Evolutionary conservation across 2,329 filamentous ascomycete species (phyloP).

Genomic region (Colletotrichum sp.): DNA sequence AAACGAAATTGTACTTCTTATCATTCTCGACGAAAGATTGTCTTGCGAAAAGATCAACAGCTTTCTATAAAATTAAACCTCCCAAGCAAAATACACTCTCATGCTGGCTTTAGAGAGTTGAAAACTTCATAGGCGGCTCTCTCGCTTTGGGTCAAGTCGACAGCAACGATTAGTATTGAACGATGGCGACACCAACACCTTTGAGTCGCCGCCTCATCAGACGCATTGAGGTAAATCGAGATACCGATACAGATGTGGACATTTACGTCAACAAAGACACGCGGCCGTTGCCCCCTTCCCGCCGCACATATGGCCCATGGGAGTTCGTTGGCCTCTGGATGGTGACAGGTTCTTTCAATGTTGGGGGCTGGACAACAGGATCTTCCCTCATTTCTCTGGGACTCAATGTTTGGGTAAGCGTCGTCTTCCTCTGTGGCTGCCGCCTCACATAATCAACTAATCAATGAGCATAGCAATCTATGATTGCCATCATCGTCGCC

Average conservation of each 20-base stretch:
- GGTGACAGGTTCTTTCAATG: slow-evolving; percentile 33
- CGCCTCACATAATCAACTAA: neutral
- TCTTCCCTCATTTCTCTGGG: slow-evolving; percentile 25
- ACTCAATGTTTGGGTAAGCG: slow-evolving; percentile 22
- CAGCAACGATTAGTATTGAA: neutral
- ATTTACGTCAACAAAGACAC: slow-evolving; percentile 30
- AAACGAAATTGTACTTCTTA: neutral
- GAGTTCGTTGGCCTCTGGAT: slow-evolving; percentile 33
- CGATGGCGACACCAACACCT: neutral
- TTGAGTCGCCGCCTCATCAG: slow-evolving; percentile 1
- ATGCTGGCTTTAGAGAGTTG: neutral
- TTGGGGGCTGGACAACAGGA: slow-evolving; percentile 31
- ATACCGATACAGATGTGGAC: slow-evolving; percentile 22
- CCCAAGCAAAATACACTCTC: neutral
- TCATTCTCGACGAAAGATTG: neutral
- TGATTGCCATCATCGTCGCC: slow-evolving; percentile 22
- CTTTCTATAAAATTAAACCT: neutral
- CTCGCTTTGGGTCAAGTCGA: neutral
- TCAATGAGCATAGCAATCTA: slow-evolving; percentile 1
- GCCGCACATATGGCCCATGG: slow-evolving; percentile 31
- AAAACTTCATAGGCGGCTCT: neutral
- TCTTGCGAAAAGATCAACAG: neutral
- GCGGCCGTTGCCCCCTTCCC: slow-evolving; percentile 28
- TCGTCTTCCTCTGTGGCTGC: neutral
- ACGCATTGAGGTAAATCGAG: slow-evolving; percentile 23